These are phyloP conservation scores for Salisapilia sapeloensis DNA, from an alignment of 352 stramenopile species.

Conservation along the genomic window DNA sequence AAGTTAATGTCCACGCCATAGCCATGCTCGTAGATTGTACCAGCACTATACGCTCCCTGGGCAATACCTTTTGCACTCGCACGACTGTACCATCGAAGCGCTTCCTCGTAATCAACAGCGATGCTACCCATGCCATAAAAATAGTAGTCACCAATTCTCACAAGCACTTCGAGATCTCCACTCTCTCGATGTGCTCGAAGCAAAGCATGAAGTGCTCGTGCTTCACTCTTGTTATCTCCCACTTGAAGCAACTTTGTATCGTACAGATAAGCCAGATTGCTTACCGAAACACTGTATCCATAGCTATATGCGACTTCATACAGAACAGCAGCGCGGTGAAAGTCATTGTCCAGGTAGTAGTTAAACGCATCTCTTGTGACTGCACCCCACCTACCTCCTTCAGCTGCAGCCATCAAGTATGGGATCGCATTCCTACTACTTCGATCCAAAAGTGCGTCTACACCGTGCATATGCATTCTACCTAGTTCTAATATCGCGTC, in stretches of 20 bases:
- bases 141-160: conserved; percentile 60
- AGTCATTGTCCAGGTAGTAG: conserved; percentile 21
- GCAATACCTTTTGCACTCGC: conserved; percentile 39
- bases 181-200: conserved; percentile 12
- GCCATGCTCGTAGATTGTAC: conserved; percentile 55
- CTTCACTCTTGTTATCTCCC: conserved; percentile 9
- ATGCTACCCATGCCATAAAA: conserved; percentile 50
- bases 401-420: conserved; percentile 42
- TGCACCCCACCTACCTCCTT: conserved; percentile 42
- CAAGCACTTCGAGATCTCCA: conserved; percentile 32
- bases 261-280: conserved; percentile 66
- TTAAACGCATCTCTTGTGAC: conserved; percentile 46
- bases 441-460: conserved; percentile 7
- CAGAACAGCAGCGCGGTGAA: conserved; percentile 16
- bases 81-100: conserved; percentile 49
- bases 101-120: conserved; percentile 8
- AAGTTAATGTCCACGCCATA: conserved; percentile 26
- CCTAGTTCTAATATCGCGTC: conserved; percentile 64
- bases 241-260: conserved; percentile 21
- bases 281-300: conserved; percentile 39
- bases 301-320: conserved; percentile 54
- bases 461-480: conserved; percentile 24
- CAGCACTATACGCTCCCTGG: conserved; percentile 52
- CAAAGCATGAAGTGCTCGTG: conserved; percentile 21
- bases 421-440: conserved; percentile 10